These are phyloP conservation scores for Gnomoniopsis sp. DNA, from an alignment of 2,329 filamentous ascomycete species.

Conservation along the genomic window DNA sequence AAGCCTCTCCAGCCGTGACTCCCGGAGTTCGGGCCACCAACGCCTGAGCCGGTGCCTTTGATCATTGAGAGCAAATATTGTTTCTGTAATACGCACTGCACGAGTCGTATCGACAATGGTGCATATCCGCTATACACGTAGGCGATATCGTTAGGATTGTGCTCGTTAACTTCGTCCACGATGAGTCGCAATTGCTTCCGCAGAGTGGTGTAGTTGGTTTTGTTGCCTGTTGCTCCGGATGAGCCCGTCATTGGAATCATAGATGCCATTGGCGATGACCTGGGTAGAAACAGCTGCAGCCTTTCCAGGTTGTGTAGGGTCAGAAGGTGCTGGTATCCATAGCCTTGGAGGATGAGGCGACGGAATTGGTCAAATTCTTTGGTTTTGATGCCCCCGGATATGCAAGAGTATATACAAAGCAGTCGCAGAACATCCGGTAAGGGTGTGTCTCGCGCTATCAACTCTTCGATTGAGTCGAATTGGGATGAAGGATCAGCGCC, in stretches of 20 bases:
- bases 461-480: slow-evolving; percentile 86
- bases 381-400: slow-evolving; percentile 81
- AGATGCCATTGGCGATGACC: slow-evolving; percentile 72
- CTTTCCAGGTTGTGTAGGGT: slow-evolving; percentile 88
- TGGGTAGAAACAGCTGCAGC: slow-evolving; percentile 77
- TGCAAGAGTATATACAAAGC: slow-evolving; percentile 86
- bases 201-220: slow-evolving; percentile 87
- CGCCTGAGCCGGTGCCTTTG: slow-evolving; percentile 54
- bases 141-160: slow-evolving; percentile 90
- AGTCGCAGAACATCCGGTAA: slow-evolving; percentile 79
- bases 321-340: slow-evolving; percentile 90
- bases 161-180: slow-evolving; percentile 94
- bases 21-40: slow-evolving; percentile 49
- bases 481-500: slow-evolving; percentile 86
- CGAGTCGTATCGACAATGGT: slow-evolving; percentile 82
- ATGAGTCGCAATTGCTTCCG: slow-evolving; percentile 85
- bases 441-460: slow-evolving; percentile 85
- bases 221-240: slow-evolving; percentile 55
- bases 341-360: slow-evolving; percentile 82
- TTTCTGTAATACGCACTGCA: slow-evolving; percentile 93
- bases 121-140: slow-evolving; percentile 98
- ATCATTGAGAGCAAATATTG: slow-evolving; percentile 71
- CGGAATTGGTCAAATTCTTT: slow-evolving; percentile 90
- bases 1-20: slow-evolving; percentile 89
- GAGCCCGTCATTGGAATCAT: slow-evolving; percentile 73